Percentiles rank a stretch among this genome's conserved stretches.
phyloP scores from a whole-genome alignment of 2,329 filamentous ascomycete genomes.

The Aspergillus sp. region DNA sequence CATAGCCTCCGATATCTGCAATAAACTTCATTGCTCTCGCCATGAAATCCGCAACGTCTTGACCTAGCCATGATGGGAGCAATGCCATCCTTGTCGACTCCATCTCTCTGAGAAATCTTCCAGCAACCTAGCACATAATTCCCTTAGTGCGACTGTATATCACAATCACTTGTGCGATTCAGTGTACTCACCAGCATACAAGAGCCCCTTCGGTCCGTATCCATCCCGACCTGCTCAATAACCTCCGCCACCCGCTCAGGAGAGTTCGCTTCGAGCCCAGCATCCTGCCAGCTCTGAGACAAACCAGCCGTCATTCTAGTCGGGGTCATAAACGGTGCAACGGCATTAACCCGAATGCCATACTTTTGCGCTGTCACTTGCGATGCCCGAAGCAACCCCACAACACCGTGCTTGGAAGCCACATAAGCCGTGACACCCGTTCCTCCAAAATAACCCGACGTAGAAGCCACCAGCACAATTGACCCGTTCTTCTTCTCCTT shows the following conservation, averaged over 20 bases:
- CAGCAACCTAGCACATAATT: slow-evolving; percentile 20
- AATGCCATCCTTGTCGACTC: slow-evolving; percentile 17
- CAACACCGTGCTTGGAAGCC: slow-evolving; percentile 47
- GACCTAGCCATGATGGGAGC: slow-evolving; percentile 22
- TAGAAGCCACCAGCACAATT: slow-evolving; percentile 45
- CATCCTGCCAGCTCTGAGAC: slow-evolving; percentile 39
- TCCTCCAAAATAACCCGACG: slow-evolving; percentile 48
- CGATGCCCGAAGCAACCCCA: slow-evolving; percentile 43
- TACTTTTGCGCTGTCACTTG: slow-evolving; percentile 38
- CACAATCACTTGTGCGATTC: background rate
- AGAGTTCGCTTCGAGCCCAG: slow-evolving; percentile 45
- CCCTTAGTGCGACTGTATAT: background rate
- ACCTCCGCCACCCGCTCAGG: slow-evolving; percentile 46
- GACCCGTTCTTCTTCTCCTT: slow-evolving; percentile 33
- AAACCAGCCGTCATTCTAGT: slow-evolving; percentile 48
- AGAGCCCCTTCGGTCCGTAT: slow-evolving; percentile 30
- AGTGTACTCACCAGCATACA: slow-evolving; percentile 28
- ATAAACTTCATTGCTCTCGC: slow-evolving; percentile 24
- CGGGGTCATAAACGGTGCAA: slow-evolving; percentile 53
- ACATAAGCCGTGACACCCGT: slow-evolving; percentile 47
- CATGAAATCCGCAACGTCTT: slow-evolving; percentile 24
- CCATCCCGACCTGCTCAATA: slow-evolving; percentile 42
- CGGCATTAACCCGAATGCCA: slow-evolving; percentile 46
- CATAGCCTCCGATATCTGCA: slow-evolving; percentile 27
- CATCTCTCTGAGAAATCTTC: slow-evolving; percentile 23